Base-by-base conservation (phyloP, 2,329 filamentous ascomycete genomes). In the Apiospora koreana region DNA sequence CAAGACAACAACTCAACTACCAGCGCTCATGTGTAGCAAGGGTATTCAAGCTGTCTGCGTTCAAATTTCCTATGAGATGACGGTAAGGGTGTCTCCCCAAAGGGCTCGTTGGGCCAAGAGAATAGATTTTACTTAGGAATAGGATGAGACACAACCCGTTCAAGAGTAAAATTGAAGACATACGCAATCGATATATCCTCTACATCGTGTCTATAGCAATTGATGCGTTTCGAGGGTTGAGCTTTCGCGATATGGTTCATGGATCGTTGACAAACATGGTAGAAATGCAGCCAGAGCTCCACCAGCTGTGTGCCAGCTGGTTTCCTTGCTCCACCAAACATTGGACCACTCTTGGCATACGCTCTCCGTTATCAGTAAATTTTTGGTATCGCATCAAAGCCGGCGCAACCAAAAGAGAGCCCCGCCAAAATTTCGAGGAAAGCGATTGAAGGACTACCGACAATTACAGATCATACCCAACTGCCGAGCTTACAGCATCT, bases 391-490 rank as follows among this genome's bases (percentile, higher is more conserved):
- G 54, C 54, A 38, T 54, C 7, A 21, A 21, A 38, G 54, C 54
- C 54, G 54, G 31, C 54, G 54, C 54, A 62, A 62, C 31, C 54
- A 62, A 28, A 54, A 28, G 35, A 58, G 50, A n/a, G 54, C 54
- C 54, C 54, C 54, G 54, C 54, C 54, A 62, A 62, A 62, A 62
- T 38, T 62, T 62, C 54, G 54, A 62, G 54, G 54, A 35, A 62
- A 50, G 48, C 48, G 48, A 28, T 54, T 54, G 48, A 50, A 9
- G 45, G 46, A 54, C 48, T 54, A 54, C 48, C 48, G 48, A 54
- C 48, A 54, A 54, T 54, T 54, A 25, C 14, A 25, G 25, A 54
- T 25, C 48, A 54, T 54, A 28, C 9, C 31, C 54, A 35, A 18
- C 50, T 58, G 50, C 28, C 48, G 25, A 54, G 8, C n/a, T 8